Base-by-base conservation (phyloP, 1,284 basidiomycete genomes). In the Trametes polyzona region DNA sequence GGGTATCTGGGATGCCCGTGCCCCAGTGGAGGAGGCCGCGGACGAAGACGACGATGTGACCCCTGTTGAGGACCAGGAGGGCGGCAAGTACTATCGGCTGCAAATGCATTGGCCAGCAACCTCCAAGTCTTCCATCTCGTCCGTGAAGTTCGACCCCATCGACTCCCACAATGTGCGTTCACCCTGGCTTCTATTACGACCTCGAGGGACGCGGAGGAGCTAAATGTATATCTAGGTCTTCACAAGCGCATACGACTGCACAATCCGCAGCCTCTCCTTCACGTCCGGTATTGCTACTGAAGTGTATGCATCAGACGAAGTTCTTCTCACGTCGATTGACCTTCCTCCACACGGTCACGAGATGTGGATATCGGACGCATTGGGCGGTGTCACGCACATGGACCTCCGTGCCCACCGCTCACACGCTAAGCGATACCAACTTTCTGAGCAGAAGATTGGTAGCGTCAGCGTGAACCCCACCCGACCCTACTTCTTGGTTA, bases 81-180 rank as follows among this genome's bases (percentile, higher is more conserved):
- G 80, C n/a, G 90, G 91, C 2, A 87, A 82, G 68, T 86, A 87
- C 64, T 92, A 87, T 86, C 81, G 83, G n/a, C 70, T 93, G 52
- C 91, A 93, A 67, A 74, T 80, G 23, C 91, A 93, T 62, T 93
- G 91, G 91, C 91, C 90, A 0, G 87, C 87, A 2, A 87, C 85
- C 0, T 77, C 88, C 9, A 86, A 85, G 65, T 92, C 89, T 0
- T 91, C 90, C 2, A 85, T 93, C 52, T 91, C 89, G 2, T 81
- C 77, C 51, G 78, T 93, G 56, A 90, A 86, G 67, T 78, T 93
- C 52, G 84, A 91, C 65, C 89, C 90, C 7, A 74, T 81, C 32
- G 79, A 93, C 66, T 76, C 87, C 0, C 87, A 91, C 64, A 88
- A 78, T 58, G 90, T 90, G 69, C 60, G 79, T 71, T 37, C 32